A percentile compares a stretch with the other conserved stretches of the same genome.
Evolutionary conservation across 78 protist species (phyloP).

Genomic region (Dictyostelium intermedium): DNA sequence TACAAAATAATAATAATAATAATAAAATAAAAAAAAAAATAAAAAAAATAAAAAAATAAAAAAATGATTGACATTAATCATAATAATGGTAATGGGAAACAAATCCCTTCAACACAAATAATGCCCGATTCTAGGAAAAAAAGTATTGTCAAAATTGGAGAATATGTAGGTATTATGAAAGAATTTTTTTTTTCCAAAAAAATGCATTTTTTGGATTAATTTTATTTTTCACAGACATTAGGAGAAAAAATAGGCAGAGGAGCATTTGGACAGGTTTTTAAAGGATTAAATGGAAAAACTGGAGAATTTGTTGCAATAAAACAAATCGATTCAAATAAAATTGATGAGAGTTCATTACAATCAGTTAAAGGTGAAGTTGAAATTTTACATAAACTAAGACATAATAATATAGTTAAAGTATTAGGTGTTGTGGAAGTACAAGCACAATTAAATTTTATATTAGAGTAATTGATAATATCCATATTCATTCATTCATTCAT

Average conservation of each 20-base stretch:
- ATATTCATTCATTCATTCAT: too few species aligned
- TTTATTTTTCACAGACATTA: not conserved
- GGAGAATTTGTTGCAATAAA: conserved; percentile 83
- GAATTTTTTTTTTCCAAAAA: not conserved
- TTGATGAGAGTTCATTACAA: conserved; percentile 22
- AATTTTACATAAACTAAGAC: conserved; percentile 45
- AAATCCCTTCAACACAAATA: not conserved
- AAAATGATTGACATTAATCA: not conserved
- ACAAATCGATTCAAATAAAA: conserved; percentile 29
- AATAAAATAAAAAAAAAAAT: not conserved
- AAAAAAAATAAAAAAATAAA: not conserved
- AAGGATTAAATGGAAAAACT: conserved; percentile 68
- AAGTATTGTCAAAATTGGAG: conserved; percentile 41
- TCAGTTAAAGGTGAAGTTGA: conserved; percentile 53
- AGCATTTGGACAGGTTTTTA: conserved; percentile 73
- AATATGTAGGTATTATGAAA: conserved; percentile 36
- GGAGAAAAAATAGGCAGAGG: conserved; percentile 83
- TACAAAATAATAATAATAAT: not conserved
- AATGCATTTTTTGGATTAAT: too few species aligned
- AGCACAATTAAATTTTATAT: conserved; percentile 62
- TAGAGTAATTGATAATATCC: conserved; percentile 43
- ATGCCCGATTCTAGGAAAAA: conserved; percentile 30
- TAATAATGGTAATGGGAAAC: not conserved
- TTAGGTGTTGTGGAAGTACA: conserved; percentile 59
- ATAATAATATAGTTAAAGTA: conserved; percentile 74